Evolutionary conservation across 768 basidiomycete species (phyloP).

Genomic region (Boletus reticuloceps): DNA sequence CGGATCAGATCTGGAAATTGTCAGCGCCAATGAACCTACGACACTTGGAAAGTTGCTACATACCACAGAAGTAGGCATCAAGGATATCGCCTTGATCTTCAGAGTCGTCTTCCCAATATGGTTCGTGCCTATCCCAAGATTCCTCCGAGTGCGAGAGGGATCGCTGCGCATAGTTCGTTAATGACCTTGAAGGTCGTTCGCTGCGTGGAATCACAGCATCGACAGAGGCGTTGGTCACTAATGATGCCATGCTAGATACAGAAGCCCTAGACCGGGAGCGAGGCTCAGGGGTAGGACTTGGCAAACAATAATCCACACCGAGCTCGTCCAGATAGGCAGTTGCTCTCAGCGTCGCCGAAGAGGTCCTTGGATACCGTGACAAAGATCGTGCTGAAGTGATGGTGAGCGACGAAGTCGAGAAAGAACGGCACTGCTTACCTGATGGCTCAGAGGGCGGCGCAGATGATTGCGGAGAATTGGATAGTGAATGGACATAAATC

Average conservation of each 20-base stretch:
- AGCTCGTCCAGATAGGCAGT: conserved; percentile 31
- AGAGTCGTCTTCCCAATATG: conserved; percentile 24
- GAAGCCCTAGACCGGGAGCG: conserved; percentile 36
- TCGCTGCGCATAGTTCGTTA: conserved; percentile 10
- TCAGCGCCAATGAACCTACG: background rate
- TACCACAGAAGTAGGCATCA: conserved; percentile 43
- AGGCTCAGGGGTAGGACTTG: conserved; percentile 18
- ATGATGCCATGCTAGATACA: conserved; percentile 52
- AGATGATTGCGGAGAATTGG: background rate
- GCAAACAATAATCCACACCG: conserved; percentile 27
- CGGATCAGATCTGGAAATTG: conserved; percentile 20
- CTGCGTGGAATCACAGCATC: conserved; percentile 53
- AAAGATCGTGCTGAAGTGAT: conserved; percentile 14
- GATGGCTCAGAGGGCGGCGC: conserved; percentile 10
- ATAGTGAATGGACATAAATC: conserved; percentile 19
- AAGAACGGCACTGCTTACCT: conserved; percentile 8
- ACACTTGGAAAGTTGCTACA: background rate
- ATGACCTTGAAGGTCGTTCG: conserved; percentile 14
- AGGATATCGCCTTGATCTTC: conserved; percentile 37
- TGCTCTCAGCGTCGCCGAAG: conserved; percentile 26
- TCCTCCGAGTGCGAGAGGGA: conserved; percentile 18
- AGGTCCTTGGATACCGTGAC: conserved; percentile 22
- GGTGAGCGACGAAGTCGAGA: background rate
- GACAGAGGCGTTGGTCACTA: conserved; percentile 55
- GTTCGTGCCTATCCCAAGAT: conserved; percentile 8